These are phyloP conservation scores for Saraca asoca DNA, from an alignment of 331 rosid species.

Conservation along the genomic window DNA sequence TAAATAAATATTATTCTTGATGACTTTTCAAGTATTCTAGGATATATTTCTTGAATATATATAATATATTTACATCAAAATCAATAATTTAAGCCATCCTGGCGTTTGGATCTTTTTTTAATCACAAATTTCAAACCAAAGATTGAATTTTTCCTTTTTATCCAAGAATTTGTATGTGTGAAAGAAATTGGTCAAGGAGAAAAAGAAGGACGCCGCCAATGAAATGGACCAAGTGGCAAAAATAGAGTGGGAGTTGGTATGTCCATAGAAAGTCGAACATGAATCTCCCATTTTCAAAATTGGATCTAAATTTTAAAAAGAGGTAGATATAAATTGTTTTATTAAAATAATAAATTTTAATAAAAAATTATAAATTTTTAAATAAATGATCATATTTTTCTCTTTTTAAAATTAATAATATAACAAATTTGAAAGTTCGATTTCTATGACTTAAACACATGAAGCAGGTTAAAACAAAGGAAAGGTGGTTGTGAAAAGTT, in stretches of 20 bases:
- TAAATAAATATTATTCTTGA: conserved; percentile 21
- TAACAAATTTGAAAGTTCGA: no score
- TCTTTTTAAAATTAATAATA: no score
- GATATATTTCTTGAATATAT: conserved; percentile 11
- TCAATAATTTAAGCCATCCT: conserved; percentile 15
- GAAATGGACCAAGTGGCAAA: conserved; percentile 29
- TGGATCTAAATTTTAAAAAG: no score
- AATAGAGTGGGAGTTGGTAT: background rate
- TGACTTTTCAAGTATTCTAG: conserved; percentile 15
- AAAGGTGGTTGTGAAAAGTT: conserved; percentile 22
- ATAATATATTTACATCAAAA: background rate
- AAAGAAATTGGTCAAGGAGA: conserved; percentile 13
- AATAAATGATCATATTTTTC: no score
- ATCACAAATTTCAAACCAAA: conserved; percentile 14
- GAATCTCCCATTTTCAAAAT: no score
- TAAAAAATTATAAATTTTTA: no score
- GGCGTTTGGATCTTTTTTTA: conserved; percentile 17
- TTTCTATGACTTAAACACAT: no score
- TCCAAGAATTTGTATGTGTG: background rate
- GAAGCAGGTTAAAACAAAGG: conserved; percentile 11
- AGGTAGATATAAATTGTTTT: no score
- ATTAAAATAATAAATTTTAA: no score
- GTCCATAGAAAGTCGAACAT: no score
- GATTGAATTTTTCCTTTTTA: no score
- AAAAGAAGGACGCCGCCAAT: background rate